phyloP scores from a whole-genome alignment of 345 rosid genomes.

The Trapa bicornis region DNA sequence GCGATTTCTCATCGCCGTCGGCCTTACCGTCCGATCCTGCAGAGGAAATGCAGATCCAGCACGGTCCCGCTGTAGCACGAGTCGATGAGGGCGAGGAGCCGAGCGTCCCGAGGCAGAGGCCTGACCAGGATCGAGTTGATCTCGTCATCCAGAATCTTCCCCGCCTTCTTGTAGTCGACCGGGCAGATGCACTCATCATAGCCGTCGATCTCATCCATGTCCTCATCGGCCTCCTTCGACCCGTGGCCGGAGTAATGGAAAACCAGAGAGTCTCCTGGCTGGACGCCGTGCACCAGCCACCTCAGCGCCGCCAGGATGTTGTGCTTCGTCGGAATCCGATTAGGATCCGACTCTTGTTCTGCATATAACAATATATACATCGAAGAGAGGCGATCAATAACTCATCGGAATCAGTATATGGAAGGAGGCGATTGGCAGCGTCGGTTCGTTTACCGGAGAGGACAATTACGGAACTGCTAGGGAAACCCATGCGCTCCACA shows the following conservation, averaged over 20 bases:
- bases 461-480: constrained; percentile 23
- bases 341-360: constrained; percentile 57
- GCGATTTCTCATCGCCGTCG: too few relatives aligned
- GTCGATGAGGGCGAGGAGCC: constrained; percentile 63
- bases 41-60: constrained; percentile 51
- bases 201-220: constrained; percentile 58
- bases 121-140: constrained; percentile 47
- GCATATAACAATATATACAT: constrained; percentile 1
- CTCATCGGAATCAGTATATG: too few relatives aligned
- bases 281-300: constrained; percentile 67
- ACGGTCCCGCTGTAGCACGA: constrained; percentile 62
- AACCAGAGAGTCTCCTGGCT: constrained; percentile 65
- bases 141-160: constrained; percentile 63
- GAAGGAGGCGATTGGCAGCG: too few relatives aligned
- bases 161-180: constrained; percentile 61
- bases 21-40: constrained; percentile 47
- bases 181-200: constrained; percentile 59
- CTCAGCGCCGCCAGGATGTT: constrained; percentile 53
- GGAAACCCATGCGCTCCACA: constrained; percentile 35
- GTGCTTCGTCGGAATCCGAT: constrained; percentile 46
- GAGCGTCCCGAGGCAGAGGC: constrained; percentile 57
- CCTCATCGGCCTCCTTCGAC: constrained; percentile 30
- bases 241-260: constrained; percentile 88
- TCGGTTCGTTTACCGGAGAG: constrained; percentile 18
- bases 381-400: background rate